These are phyloP conservation scores for Eucalyptus polyanthemos DNA, from an alignment of 345 rosid species.

Conservation along the genomic window DNA sequence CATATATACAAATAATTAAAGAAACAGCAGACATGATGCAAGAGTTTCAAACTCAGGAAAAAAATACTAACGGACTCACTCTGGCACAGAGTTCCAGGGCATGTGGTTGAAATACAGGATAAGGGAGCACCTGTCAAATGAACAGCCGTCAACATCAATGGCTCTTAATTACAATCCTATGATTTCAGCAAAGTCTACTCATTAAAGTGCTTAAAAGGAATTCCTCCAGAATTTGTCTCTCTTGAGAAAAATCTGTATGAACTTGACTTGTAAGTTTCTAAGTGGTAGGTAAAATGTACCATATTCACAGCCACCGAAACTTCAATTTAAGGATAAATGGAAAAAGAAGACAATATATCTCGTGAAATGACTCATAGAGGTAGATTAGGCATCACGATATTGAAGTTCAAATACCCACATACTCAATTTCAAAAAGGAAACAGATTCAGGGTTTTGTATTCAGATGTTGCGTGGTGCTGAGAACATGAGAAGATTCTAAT, in stretches of 20 bases:
- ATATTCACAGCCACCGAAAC: neutral
- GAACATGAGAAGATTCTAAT: neutral
- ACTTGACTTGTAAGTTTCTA: neutral
- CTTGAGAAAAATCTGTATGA: neutral
- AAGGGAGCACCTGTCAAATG: conserved; percentile 43
- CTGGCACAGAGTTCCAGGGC: conserved; percentile 95
- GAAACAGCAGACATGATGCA: neutral
- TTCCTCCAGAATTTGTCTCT: neutral
- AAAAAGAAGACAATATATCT: neutral
- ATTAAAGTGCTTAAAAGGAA: neutral
- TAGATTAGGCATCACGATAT: neutral
- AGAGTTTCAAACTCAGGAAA: neutral
- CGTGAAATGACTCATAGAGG: neutral
- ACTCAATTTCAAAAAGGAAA: neutral
- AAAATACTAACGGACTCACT: conserved; percentile 32
- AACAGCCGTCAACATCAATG: neutral
- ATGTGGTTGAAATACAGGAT: conserved; percentile 50
- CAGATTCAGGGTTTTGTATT: neutral
- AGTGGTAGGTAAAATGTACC: neutral
- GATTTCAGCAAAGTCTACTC: neutral
- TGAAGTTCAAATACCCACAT: neutral
- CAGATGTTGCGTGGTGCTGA: neutral
- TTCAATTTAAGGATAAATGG: neutral
- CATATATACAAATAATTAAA: neutral
- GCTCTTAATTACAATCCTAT: neutral